These are phyloP conservation scores for Musa balbisiana DNA, from an alignment of 202 grass and related monocot genomes.

Conservation along the genomic window DNA sequence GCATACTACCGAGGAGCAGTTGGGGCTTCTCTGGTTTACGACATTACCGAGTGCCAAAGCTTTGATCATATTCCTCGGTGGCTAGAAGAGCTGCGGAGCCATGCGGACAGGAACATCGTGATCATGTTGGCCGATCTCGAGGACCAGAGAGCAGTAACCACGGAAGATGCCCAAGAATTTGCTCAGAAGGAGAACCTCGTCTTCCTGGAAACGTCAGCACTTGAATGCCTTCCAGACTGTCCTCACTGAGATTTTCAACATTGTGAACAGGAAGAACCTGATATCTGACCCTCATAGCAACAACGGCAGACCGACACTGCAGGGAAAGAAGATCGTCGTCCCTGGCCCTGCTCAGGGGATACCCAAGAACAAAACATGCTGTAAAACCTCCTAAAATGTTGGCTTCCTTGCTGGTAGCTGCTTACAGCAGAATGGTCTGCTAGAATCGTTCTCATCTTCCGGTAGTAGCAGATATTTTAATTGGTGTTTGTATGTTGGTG, in stretches of 20 bases:
- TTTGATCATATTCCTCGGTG: constrained; percentile 76
- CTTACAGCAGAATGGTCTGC: not conserved
- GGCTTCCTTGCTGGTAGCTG: not conserved
- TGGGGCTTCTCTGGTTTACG: constrained; percentile 60
- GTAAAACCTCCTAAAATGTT: constrained; percentile 8
- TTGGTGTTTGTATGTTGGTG: not conserved
- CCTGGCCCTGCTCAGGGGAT: constrained; percentile 54
- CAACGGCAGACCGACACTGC: constrained; percentile 22
- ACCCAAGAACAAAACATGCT: constrained; percentile 52
- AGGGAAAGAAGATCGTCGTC: constrained; percentile 53
- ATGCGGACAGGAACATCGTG: constrained; percentile 70
- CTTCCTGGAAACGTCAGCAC: constrained; percentile 62
- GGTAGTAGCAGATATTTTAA: not conserved
- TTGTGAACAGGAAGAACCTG: constrained; percentile 55
- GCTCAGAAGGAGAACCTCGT: constrained; percentile 61
- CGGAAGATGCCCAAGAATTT: constrained; percentile 62
- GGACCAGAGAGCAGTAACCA: constrained; percentile 46
- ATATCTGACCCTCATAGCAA: constrained; percentile 31
- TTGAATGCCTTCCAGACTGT: constrained; percentile 58
- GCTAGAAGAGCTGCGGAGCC: constrained; percentile 60
- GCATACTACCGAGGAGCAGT: constrained; percentile 69
- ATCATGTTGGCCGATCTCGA: constrained; percentile 68
- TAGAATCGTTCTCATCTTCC: not conserved
- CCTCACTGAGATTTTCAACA: constrained; percentile 64
- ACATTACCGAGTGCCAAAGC: constrained; percentile 72